These are phyloP conservation scores for Solanum corneliomulleri DNA, from an alignment of 257 asterid genomes.

Conservation along the genomic window DNA sequence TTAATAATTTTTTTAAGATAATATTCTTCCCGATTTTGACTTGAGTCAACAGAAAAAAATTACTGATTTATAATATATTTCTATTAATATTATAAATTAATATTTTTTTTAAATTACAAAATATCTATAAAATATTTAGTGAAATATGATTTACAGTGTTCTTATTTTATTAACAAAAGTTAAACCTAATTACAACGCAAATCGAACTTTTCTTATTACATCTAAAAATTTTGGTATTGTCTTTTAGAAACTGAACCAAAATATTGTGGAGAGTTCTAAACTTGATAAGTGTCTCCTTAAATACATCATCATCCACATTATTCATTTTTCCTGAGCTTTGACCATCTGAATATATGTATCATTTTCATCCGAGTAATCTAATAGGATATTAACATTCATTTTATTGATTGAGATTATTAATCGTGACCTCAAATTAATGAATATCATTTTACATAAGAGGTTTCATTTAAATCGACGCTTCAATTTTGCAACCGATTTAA, in stretches of 20 bases:
- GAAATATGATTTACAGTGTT: not conserved
- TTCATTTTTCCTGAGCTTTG: not conserved
- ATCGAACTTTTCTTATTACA: no score
- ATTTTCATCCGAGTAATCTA: not conserved
- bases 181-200: not conserved
- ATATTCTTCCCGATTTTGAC: no score
- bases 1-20: no score
- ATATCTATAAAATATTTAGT: not conserved
- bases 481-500: not conserved
- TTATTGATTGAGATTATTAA: not conserved
- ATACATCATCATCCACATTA: not conserved
- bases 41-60: not conserved
- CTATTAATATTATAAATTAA: no score
- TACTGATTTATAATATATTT: not conserved
- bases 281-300: no score
- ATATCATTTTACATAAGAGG: not conserved
- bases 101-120: no score
- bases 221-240: not conserved
- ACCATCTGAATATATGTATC: no score
- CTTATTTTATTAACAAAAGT: no score
- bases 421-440: not conserved
- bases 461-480: not conserved
- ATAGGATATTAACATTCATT: not conserved
- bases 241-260: not conserved
- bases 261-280: not conserved